Evolutionary conservation across 306 rosid genomes (phyloP).

Genomic region (Mimosa pudica): DNA sequence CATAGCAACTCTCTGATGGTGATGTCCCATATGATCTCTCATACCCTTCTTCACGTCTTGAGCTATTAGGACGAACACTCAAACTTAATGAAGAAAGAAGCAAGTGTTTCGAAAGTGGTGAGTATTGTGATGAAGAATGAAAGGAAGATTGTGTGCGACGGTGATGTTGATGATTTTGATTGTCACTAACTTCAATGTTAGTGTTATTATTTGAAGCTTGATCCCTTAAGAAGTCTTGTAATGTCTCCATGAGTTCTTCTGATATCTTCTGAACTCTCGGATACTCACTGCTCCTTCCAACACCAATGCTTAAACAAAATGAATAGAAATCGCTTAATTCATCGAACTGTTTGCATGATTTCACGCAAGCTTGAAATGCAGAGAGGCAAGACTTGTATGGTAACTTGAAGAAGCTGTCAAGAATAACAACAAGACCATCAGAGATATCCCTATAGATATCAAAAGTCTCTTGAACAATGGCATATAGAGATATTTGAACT

Average conservation of each 20-base stretch:
- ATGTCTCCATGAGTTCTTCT: constrained; percentile 69
- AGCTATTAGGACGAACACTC: constrained; percentile 4
- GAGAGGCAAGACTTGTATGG: constrained; percentile 55
- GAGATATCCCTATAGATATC: constrained; percentile 71
- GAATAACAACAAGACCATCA: constrained; percentile 66
- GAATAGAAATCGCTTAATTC: constrained; percentile 63
- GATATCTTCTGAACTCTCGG: constrained; percentile 78
- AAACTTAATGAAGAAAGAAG: constrained; percentile 9
- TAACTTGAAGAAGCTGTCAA: constrained; percentile 72
- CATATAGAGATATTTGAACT: constrained; percentile 57
- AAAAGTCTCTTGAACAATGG: constrained; percentile 81
- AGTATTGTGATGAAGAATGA: not conserved
- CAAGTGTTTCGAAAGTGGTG: constrained; percentile 27
- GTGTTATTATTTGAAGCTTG: constrained; percentile 37
- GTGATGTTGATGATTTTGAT: not conserved
- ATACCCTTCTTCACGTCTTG: constrained; percentile 33
- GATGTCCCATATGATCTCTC: constrained; percentile 35
- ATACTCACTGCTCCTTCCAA: constrained; percentile 88
- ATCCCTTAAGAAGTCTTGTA: constrained; percentile 76
- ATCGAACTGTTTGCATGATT: constrained; percentile 76
- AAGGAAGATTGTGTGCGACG: not conserved
- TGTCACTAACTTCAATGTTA: not conserved
- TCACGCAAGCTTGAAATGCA: constrained; percentile 71
- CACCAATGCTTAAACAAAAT: constrained; percentile 56
- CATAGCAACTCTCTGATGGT: constrained; percentile 38